Evolutionary conservation across 108 stramenopile species (phyloP).

Genomic region (Fragilaria crotonensis): DNA sequence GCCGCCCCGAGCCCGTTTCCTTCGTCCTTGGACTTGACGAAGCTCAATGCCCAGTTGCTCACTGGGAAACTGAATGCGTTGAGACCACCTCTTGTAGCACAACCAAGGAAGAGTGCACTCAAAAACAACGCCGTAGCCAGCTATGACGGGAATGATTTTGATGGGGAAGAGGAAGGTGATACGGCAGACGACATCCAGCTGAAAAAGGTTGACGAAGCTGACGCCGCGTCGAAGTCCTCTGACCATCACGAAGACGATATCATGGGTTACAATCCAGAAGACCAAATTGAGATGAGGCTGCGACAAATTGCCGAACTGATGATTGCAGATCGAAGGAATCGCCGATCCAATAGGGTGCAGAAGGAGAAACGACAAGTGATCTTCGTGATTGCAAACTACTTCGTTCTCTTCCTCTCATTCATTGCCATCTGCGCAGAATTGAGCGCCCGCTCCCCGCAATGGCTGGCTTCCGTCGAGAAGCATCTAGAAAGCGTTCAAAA

Average conservation of each 20-base stretch:
- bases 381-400: constrained; percentile 69
- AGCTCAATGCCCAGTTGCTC: constrained; percentile 24
- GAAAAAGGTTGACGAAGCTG: neutral
- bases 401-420: constrained; percentile 68
- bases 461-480: constrained; percentile 56
- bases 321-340: constrained; percentile 9
- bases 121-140: neutral
- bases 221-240: constrained; percentile 1
- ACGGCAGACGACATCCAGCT: neutral
- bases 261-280: constrained; percentile 34
- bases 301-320: constrained; percentile 40
- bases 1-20: constrained; percentile 67
- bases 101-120: neutral
- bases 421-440: constrained; percentile 83
- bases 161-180: neutral
- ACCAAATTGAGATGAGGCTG: constrained; percentile 32
- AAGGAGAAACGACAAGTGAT: constrained; percentile 76
- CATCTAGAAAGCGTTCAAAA: constrained; percentile 73
- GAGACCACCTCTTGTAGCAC: neutral
- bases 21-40: constrained; percentile 22
- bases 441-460: constrained; percentile 63
- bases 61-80: constrained; percentile 18
- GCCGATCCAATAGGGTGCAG: neutral
- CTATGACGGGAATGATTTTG: too few relatives aligned
- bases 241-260: constrained; percentile 6